Percentiles rank a stretch among this genome's conserved stretches.
These are phyloP conservation scores for Phytophthora sojae DNA, from an alignment of 352 stramenopile species.

Conservation along the genomic window DNA sequence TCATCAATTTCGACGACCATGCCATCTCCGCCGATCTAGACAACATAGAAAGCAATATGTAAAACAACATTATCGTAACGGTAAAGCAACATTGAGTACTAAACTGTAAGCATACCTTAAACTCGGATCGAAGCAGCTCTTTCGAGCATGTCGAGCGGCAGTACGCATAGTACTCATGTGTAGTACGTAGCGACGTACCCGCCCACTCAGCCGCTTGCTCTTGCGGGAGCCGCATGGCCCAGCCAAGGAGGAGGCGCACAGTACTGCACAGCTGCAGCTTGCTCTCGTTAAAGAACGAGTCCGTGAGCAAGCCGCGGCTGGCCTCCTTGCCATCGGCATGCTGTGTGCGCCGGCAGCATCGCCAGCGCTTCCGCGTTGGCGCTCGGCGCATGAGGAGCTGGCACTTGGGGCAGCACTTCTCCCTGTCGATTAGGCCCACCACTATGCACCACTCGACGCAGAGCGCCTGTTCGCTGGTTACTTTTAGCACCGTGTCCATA, in stretches of 20 bases:
- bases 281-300: background rate
- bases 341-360: background rate
- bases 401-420: background rate
- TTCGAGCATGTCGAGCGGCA: slow-evolving; percentile 12
- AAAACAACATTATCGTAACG: background rate
- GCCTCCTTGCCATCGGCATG: slow-evolving; percentile 1
- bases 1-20: slow-evolving; percentile 1
- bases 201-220: slow-evolving; percentile 2
- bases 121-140: background rate
- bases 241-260: slow-evolving; percentile 5
- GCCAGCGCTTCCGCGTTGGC: background rate
- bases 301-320: background rate
- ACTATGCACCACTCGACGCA: slow-evolving; percentile 6
- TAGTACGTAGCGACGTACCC: background rate
- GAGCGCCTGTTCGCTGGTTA: background rate
- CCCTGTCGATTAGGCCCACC: slow-evolving; percentile 2
- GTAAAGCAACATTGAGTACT: background rate
- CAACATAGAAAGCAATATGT: background rate
- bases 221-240: slow-evolving; percentile 11
- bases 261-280: background rate
- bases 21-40: slow-evolving; percentile 4
- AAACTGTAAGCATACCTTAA: too few species aligned
- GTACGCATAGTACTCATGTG: background rate
- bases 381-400: background rate
- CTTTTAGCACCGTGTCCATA: background rate